Evolutionary conservation across 306 rosid genomes (phyloP), one percentile per base, ranked within the genome.

Genomic region (Castanea sativa): DNA sequence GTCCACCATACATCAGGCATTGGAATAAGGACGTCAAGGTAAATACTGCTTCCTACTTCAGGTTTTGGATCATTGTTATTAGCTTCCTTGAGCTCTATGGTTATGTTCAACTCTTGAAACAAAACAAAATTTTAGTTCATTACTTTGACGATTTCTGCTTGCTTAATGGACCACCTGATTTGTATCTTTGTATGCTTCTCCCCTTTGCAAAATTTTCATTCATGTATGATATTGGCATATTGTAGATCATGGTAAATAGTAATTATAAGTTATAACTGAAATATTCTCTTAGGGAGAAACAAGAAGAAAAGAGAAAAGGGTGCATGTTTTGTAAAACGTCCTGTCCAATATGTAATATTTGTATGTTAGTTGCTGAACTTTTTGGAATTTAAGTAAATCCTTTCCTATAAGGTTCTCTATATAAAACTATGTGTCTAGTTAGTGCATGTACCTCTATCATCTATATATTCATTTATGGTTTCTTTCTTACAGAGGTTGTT

Each of bases 21-120:
- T 95, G 93, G 96, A 91, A 86, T 80, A 20, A 13, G 11, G 92
- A 91, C 19, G 73, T 85, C 45, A 11, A 65, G 99, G 99, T 95
- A 93, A 74, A 10, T 55, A 72, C 76, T 69, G 41, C 35, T 21
- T 68, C 79, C 56, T 19, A 73, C 63, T 72, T 65, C 23, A 59
- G 7, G 52, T 15, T 65, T 73, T 70, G 33, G 63, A 43, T 58
- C 59, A 68, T 55, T 58, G 55, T 58, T 49, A 61, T 18, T 19
- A 18, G 72, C 51, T 18, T 67, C 51, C 19, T 59, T 21, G 38
- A 41, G 60, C 3, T 53, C 52, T 56, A 30, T 30, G 70, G 45
- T 3, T 18, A 64, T 16, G 52, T 18, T 23, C 32, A 32, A 67
- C 0, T 67, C 51, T 33, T 63, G 43, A 16, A 63, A 23, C 65